Evolutionary conservation across 495 filamentous ascomycete genomes (phyloP).

Genomic region (Baudoinia panamericana): DNA sequence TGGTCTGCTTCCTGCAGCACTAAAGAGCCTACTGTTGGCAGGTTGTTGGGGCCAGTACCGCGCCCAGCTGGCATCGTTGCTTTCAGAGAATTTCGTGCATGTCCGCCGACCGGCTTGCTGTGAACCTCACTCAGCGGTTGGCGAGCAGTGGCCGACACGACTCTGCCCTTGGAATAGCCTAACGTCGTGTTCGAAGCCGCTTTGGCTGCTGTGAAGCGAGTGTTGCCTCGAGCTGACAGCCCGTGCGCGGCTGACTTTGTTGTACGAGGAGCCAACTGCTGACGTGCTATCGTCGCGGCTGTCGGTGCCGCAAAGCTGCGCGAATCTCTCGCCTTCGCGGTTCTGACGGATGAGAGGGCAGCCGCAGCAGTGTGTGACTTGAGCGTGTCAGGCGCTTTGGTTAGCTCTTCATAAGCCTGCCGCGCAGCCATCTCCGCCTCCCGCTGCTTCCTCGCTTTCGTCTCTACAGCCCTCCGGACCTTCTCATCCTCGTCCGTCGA

Average conservation of each 20-base stretch:
- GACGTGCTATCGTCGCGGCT: constrained; percentile 32
- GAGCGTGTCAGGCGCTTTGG: constrained; percentile 31
- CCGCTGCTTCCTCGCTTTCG: constrained; percentile 9
- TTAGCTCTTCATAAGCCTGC: too few relatives aligned
- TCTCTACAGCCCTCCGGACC: constrained; percentile 45
- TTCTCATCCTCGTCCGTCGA: constrained; percentile 46
- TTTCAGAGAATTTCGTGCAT: not conserved
- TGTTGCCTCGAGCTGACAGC: constrained; percentile 27
- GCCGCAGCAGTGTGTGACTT: constrained; percentile 42
- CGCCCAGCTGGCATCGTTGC: not conserved
- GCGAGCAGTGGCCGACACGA: constrained; percentile 39
- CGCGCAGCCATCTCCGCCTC: constrained; percentile 6
- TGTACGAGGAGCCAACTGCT: too few relatives aligned
- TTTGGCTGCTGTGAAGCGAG: constrained; percentile 48
- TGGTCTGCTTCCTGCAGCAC: too few relatives aligned
- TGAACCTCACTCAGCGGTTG: constrained; percentile 17
- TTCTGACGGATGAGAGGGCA: constrained; percentile 35
- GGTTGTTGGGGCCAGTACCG: too few relatives aligned
- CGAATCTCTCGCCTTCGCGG: constrained; percentile 23
- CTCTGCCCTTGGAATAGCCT: constrained; percentile 66
- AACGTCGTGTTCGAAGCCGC: constrained; percentile 60
- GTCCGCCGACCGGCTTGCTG: not conserved
- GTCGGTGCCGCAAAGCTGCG: constrained; percentile 30
- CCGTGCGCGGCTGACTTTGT: constrained; percentile 25
- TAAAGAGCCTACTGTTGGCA: too few relatives aligned